phyloP scores from a whole-genome alignment of 192 early-diverging fungal genomes.

The Fimicolochytrium jonesii region DNA sequence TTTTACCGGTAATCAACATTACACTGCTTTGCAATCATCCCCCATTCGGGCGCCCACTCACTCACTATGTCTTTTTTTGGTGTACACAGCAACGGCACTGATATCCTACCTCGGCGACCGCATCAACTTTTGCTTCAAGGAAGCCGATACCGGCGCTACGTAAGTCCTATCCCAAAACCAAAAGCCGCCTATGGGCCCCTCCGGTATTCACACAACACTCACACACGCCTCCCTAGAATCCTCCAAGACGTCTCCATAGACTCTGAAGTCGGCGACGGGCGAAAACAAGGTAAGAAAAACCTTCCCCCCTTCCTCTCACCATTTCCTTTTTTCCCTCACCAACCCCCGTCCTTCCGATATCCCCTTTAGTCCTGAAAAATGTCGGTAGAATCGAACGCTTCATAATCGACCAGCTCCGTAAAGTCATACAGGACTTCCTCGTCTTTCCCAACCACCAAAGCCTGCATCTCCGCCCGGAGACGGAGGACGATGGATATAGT shows the following conservation, averaged over 20 bases:
- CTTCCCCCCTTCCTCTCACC: neutral
- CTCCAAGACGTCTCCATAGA: conserved; percentile 57
- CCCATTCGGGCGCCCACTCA: neutral
- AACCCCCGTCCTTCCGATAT: too few relatives aligned
- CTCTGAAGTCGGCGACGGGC: conserved; percentile 53
- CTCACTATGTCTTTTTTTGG: neutral
- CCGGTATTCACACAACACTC: neutral
- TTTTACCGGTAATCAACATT: conserved; percentile 52
- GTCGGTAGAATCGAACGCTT: conserved; percentile 56
- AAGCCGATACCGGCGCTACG: conserved; percentile 37
- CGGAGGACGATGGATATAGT: neutral
- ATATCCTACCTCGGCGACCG: conserved; percentile 57
- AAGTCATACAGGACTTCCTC: conserved; percentile 36
- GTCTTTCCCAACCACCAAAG: conserved; percentile 50
- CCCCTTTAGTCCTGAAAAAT: conserved; percentile 56
- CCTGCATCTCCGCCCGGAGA: conserved; percentile 21
- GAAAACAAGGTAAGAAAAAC: conserved; percentile 45
- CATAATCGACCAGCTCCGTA: conserved; percentile 35
- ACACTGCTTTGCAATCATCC: too few relatives aligned
- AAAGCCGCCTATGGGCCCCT: neutral
- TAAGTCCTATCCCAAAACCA: conserved; percentile 15
- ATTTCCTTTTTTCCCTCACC: too few relatives aligned
- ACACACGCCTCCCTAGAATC: conserved; percentile 23
- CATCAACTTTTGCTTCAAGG: conserved; percentile 59
- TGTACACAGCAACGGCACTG: conserved; percentile 43